Evolutionary conservation across 2,329 filamentous ascomycete genomes (phyloP).

Genomic region (Penicillium sp.): DNA sequence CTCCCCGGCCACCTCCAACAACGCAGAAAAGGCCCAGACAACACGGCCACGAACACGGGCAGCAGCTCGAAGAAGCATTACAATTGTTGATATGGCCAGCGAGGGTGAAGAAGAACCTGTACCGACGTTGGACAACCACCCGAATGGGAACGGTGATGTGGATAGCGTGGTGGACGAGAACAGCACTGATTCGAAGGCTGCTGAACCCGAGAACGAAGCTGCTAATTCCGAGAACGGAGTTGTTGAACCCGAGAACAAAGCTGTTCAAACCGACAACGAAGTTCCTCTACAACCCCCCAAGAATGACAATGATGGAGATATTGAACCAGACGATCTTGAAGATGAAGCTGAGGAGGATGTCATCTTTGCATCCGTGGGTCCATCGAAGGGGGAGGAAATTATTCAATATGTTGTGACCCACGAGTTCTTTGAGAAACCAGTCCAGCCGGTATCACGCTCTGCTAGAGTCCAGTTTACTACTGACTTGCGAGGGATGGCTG

Average conservation of each 20-base stretch:
- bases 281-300: not conserved
- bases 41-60: not conserved
- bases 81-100: slow-evolving; percentile 7
- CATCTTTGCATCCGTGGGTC: slow-evolving; percentile 15
- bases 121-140: not conserved
- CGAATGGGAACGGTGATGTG: not conserved
- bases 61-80: slow-evolving; percentile 5
- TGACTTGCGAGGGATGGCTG: slow-evolving; percentile 19
- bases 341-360: slow-evolving; percentile 11
- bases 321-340: not conserved
- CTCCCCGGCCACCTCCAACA: not conserved
- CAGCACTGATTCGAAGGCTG: not conserved
- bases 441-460: slow-evolving; percentile 19
- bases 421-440: slow-evolving; percentile 16
- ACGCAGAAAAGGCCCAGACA: not conserved
- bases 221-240: not conserved
- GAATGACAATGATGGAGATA: not conserved
- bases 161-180: not conserved
- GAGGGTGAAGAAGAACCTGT: not conserved
- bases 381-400: slow-evolving; percentile 7
- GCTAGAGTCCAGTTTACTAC: slow-evolving; percentile 18
- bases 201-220: not conserved
- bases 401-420: slow-evolving; percentile 19
- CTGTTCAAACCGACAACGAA: not conserved
- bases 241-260: too few species aligned